These are phyloP conservation scores for Ophiocordyceps unilateralis DNA, from an alignment of 2,329 filamentous ascomycete genomes.

Conservation along the genomic window DNA sequence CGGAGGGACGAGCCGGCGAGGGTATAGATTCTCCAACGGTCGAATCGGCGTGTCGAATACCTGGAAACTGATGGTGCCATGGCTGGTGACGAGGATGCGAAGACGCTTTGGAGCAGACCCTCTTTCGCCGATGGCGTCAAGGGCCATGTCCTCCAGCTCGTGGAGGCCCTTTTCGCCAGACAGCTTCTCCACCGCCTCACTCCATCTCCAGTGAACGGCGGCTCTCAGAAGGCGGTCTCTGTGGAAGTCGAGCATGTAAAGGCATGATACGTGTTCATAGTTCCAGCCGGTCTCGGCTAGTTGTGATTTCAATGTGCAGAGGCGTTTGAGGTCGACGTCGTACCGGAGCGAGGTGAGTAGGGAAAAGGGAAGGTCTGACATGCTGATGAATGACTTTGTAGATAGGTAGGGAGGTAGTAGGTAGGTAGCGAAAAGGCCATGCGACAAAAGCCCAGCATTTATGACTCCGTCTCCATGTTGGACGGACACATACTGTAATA, in stretches of 20 bases:
- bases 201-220: slow-evolving; percentile 39
- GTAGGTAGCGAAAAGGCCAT: no score
- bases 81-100: slow-evolving; percentile 33
- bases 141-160: slow-evolving; percentile 14
- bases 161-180: slow-evolving; percentile 27
- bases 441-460: no score
- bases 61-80: slow-evolving; percentile 29
- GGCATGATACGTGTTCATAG: slow-evolving; percentile 34
- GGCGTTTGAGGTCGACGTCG: slow-evolving; percentile 37
- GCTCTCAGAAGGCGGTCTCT: slow-evolving; percentile 58
- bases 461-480: no score
- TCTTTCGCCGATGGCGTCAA: slow-evolving; percentile 17
- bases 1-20: slow-evolving; percentile 33
- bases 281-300: slow-evolving; percentile 39
- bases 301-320: slow-evolving; percentile 19
- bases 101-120: slow-evolving; percentile 27
- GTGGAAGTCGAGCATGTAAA: slow-evolving; percentile 70
- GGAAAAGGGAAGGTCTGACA: slow-evolving; percentile 28
- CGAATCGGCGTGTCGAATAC: slow-evolving; percentile 18
- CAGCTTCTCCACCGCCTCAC: slow-evolving; percentile 24
- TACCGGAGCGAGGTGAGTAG: slow-evolving; percentile 59
- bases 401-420: no score
- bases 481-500: no score
- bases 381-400: slow-evolving; percentile 4
- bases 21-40: slow-evolving; percentile 37